A percentile compares a stretch with the other conserved stretches of the same genome.
These are phyloP conservation scores for Pseudonectria buxi DNA, from an alignment of 2,329 filamentous ascomycete genomes.

Conservation along the genomic window DNA sequence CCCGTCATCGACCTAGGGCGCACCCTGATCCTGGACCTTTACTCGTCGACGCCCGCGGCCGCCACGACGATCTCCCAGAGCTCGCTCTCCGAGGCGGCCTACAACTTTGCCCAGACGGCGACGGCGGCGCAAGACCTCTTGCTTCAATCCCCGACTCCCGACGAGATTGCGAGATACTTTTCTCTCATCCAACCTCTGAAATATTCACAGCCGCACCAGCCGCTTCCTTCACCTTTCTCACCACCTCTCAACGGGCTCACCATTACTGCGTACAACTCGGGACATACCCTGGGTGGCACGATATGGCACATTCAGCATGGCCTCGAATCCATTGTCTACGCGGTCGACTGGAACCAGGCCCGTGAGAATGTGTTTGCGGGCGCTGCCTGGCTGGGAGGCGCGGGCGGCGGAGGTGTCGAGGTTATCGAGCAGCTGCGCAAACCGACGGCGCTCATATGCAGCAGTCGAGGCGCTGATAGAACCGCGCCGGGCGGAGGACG, in stretches of 20 bases:
- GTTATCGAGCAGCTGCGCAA: slow-evolving; percentile 91
- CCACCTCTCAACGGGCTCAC: slow-evolving; percentile 85
- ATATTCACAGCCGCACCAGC: slow-evolving; percentile 94
- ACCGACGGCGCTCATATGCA: slow-evolving; percentile 89
- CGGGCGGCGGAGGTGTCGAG: slow-evolving; percentile 72
- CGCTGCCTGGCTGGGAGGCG: slow-evolving; percentile 85
- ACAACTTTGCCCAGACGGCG: slow-evolving; percentile 46
- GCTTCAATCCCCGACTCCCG: slow-evolving; percentile 64
- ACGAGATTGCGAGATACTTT: slow-evolving; percentile 92
- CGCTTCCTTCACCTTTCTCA: slow-evolving; percentile 77
- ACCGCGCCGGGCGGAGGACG: slow-evolving; percentile 64
- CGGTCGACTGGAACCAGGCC: slow-evolving; percentile 97
- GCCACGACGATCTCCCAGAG: slow-evolving; percentile 71
- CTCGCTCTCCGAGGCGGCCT: slow-evolving; percentile 60
- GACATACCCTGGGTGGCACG: slow-evolving; percentile 90
- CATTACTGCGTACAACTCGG: slow-evolving; percentile 93
- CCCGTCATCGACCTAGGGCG: slow-evolving; percentile 91
- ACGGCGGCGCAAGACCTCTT: slow-evolving; percentile 49
- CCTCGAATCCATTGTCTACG: slow-evolving; percentile 93
- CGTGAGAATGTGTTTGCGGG: slow-evolving; percentile 90
- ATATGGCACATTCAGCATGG: slow-evolving; percentile 99
- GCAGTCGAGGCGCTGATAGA: slow-evolving; percentile 71
- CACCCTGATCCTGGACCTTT: slow-evolving; percentile 85
- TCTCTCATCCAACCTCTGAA: slow-evolving; percentile 85
- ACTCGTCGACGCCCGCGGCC: slow-evolving; percentile 81